Evolutionary conservation across 306 rosid genomes (phyloP).

Genomic region (Psophocarpus tetragonolobus): DNA sequence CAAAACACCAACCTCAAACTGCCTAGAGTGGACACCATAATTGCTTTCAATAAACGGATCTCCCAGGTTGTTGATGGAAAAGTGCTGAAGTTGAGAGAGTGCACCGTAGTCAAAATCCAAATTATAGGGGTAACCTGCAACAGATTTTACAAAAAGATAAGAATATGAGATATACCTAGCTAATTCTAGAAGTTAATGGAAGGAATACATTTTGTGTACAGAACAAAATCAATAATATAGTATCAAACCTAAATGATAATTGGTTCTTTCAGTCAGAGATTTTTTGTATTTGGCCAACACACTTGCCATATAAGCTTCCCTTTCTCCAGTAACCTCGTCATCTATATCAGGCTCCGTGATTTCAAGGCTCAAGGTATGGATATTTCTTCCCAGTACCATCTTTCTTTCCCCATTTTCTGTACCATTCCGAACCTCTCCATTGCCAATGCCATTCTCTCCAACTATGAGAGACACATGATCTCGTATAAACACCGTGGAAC

Average conservation of each 20-base stretch:
- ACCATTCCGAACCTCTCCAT: not conserved
- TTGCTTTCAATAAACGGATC: slow-evolving; percentile 22
- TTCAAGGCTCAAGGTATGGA: slow-evolving; percentile 64
- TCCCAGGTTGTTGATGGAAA: slow-evolving; percentile 17
- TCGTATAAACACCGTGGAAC: not conserved
- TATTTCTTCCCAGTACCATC: slow-evolving; percentile 69
- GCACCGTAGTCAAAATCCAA: slow-evolving; percentile 13
- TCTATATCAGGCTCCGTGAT: slow-evolving; percentile 74
- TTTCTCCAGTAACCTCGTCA: slow-evolving; percentile 80
- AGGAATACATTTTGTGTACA: not conserved
- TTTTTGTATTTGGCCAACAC: slow-evolving; percentile 69
- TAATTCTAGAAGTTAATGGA: not conserved
- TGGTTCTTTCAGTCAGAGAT: slow-evolving; percentile 67
- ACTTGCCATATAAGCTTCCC: slow-evolving; percentile 83
- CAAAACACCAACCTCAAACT: slow-evolving; percentile 24
- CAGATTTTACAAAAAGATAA: not conserved
- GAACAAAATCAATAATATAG: not conserved
- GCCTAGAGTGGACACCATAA: slow-evolving; percentile 20
- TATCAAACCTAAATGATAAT: slow-evolving; percentile 64
- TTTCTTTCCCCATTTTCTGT: slow-evolving; percentile 29
- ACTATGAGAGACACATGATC: slow-evolving; percentile 20
- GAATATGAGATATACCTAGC: not conserved
- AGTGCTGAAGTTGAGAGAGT: slow-evolving; percentile 9
- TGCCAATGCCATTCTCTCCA: slow-evolving; percentile 13
- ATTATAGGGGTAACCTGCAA: not conserved